Conservation (phyloP, 352 stramenopile species). For the Lagenidium giganteum region DNA sequence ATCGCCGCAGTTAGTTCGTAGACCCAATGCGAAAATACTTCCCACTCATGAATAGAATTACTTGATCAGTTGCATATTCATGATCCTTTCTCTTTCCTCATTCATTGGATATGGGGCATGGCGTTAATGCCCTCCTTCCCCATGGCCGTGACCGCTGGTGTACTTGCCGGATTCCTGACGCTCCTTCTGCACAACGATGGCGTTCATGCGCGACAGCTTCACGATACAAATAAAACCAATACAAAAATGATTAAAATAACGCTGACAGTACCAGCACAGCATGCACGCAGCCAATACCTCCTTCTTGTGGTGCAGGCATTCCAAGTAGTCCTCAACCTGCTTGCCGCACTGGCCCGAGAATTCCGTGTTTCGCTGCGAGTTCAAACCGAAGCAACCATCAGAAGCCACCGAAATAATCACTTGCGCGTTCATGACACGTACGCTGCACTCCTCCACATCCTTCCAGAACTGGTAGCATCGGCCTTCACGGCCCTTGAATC, state of each 20-base stretch:
- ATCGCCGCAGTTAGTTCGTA: too few relatives aligned
- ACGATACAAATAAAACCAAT: not conserved
- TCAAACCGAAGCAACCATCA: constrained; percentile 10
- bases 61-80: too few relatives aligned
- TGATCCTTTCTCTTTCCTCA: too few relatives aligned
- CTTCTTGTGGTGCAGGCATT: constrained; percentile 95
- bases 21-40: too few relatives aligned
- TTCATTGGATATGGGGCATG: too few relatives aligned
- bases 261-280: not conserved
- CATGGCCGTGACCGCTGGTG: constrained; percentile 31
- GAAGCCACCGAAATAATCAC: constrained; percentile 21
- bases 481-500: constrained; percentile 89
- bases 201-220: constrained; percentile 83
- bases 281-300: constrained; percentile 74
- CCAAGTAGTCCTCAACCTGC: constrained; percentile 93
- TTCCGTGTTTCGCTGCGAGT: constrained; percentile 42
- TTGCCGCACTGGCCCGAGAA: constrained; percentile 73
- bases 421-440: constrained; percentile 44
- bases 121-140: constrained; percentile 21
- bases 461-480: constrained; percentile 95
- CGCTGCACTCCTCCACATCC: constrained; percentile 91
- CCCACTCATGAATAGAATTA: too few relatives aligned
- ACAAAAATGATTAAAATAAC: not conserved
- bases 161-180: constrained; percentile 41
- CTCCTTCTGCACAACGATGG: constrained; percentile 74